Evolutionary conservation across 768 basidiomycete species (phyloP).

Genomic region (Pulveroboletus sp.): DNA sequence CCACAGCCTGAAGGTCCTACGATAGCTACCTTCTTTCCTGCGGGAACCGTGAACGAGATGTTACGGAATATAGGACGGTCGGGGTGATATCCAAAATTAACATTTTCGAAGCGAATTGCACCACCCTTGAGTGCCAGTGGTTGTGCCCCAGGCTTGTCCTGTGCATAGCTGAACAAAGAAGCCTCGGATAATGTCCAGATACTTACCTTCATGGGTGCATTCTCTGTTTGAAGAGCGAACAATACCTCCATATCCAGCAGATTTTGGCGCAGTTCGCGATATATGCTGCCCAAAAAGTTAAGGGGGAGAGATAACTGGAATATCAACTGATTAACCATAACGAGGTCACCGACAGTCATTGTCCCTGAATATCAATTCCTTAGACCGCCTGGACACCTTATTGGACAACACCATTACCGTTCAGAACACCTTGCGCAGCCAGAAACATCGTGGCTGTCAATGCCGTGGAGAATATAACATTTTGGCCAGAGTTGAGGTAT

Average conservation of each 20-base stretch:
- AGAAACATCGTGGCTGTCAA: slow-evolving; percentile 95
- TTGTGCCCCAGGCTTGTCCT: slow-evolving; percentile 71
- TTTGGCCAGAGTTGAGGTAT: slow-evolving; percentile 93
- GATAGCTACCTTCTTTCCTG: slow-evolving; percentile 95
- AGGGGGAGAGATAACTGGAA: slow-evolving; percentile 96
- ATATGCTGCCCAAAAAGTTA: slow-evolving; percentile 96
- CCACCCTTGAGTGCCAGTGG: slow-evolving; percentile 76
- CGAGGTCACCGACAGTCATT: slow-evolving; percentile 97
- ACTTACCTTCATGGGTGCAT: slow-evolving; percentile 62
- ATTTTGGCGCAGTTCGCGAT: slow-evolving; percentile 95
- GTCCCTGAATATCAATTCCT: slow-evolving; percentile 54
- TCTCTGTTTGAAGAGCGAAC: slow-evolving; percentile 84
- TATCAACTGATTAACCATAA: slow-evolving; percentile 98
- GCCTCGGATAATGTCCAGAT: background rate
- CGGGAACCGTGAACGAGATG: slow-evolving; percentile 88
- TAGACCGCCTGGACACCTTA: background rate
- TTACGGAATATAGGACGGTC: slow-evolving; percentile 87
- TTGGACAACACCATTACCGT: slow-evolving; percentile 48
- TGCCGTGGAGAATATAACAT: slow-evolving; percentile 92
- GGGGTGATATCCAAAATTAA: slow-evolving; percentile 90
- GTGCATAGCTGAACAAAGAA: background rate
- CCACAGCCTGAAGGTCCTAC: slow-evolving; percentile 98
- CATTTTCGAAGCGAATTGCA: slow-evolving; percentile 89
- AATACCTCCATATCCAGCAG: slow-evolving; percentile 96
- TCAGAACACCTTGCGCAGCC: slow-evolving; percentile 90